Evolutionary conservation across 805 yeast species (phyloP), one percentile per base, ranked within the genome.

Genomic region (Metschnikowia peoriensis): DNA sequence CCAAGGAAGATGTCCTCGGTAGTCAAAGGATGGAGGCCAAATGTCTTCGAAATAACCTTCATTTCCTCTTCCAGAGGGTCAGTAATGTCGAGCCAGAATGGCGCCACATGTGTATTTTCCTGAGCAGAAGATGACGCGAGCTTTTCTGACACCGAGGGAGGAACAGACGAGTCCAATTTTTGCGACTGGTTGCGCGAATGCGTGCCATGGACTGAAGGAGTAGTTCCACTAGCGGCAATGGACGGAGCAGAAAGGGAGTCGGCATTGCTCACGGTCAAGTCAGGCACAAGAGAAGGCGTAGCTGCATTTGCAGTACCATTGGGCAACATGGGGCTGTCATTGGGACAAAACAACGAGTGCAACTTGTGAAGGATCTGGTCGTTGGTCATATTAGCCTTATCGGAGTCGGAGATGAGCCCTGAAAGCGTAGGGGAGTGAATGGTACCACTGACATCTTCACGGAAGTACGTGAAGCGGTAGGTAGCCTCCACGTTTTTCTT

Each of bases 1-100:
- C 97, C 97, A 32, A 92, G 71, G 54, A 88, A 87, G 45, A 93
- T 92, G 71, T 93, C 99, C 66, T 93, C 99, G 0, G 97, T 89
- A 0, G 99, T 93, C 61, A 93, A 79, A 0, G 99, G 99, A 69
- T 93, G 99, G 51, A 93, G 89, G 0, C 96, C 96, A 71, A 93
- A 93, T 0, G 97, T 84, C 62, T 90, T 90, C 28, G 96, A 83
- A 12, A 93, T 61, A 0, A 87, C 94, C 63, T 93, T 91, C 96
- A 94, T 89, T 68, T 93, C 99, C 60, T 91, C 97, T 64, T 94
- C 98, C 0, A 96, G 88, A 10, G 99, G 99, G 63, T 89, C 87
- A 52, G 89, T 72, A 11, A 93, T 88, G 68, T 93, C 98, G 10
- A 93, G 76, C 99, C 99, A 93, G 57, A 75, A 75, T 1, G 79